Base-by-base conservation (phyloP, 2,329 filamentous ascomycete species). In the Setomelanomma holmii region DNA sequence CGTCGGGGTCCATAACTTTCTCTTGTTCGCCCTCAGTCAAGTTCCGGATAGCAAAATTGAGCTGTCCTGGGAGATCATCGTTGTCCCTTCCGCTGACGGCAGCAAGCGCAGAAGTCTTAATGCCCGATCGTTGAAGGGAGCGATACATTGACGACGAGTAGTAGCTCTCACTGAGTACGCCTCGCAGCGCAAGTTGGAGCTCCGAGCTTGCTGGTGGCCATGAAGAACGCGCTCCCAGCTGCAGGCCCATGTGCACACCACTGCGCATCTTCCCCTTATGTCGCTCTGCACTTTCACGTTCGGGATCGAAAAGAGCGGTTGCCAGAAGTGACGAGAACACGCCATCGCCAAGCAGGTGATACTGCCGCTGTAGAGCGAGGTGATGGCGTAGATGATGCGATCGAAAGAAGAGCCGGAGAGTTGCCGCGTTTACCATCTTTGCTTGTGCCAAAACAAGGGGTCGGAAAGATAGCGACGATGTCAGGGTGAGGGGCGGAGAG, bases 131-230 rank as follows among this genome's bases (percentile, higher is more conserved):
- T 16, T 55, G 55, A 6, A 59, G 64, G 8, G 66, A 66, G 5
- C 60, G 58, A 40, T 71, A 73, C 0, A 74, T 64, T 3, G 63
- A 55, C 8, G 74, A 75, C 1, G 74, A 73, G 40, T 76, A 75
- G 61, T 91, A 91, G 58, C 86, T 90, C 58, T 97, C 93, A 1
- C 84, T 83, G 5, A 98, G 78, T 1, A 98, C 84, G 0, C 91
- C 92, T 83, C 93, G 96, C 16, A 99, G 80, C 0, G 91, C 91
- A 4, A 98, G 81, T 8, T 92, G 86, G n/a, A 99, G 78, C 72
- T 98, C 95, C 0, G 93, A 97, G 72, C 90, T 96, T 20, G 92
- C 92, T 4, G 95, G 95, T 21, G 95, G 95, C 95, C 95, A 98
- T 24, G 83, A 90, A 49, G 90, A 86, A 64, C 91, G 85, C 2